A percentile compares a stretch with the other conserved stretches of the same genome.
Conservation (phyloP, 2,329 filamentous ascomycete species). For the Delphinella strobiligena region DNA sequence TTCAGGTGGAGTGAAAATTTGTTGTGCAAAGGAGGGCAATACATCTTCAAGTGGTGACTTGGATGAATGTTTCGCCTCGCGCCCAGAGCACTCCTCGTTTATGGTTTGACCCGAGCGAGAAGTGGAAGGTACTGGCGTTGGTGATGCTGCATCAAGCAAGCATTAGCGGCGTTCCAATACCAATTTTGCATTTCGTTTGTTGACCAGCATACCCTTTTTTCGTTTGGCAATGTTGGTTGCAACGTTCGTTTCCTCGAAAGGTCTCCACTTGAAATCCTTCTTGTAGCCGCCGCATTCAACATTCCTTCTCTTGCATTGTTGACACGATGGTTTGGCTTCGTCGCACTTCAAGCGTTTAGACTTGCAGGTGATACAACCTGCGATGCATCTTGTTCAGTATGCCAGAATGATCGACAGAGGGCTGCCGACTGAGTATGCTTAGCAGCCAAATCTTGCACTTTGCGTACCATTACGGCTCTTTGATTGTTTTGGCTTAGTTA, state of each 20-base stretch:
- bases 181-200: no score
- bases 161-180: background rate
- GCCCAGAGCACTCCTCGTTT: conserved; percentile 3
- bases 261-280: conserved; percentile 65
- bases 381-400: conserved; percentile 12
- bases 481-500: conserved; percentile 55
- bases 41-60: background rate
- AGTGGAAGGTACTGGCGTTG: background rate
- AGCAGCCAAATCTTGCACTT: background rate
- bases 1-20: conserved; percentile 3
- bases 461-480: conserved; percentile 61
- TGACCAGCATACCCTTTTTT: conserved; percentile 30
- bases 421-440: background rate
- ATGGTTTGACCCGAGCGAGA: background rate
- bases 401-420: conserved; percentile 6
- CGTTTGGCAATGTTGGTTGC: conserved; percentile 32
- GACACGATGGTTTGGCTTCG: conserved; percentile 56
- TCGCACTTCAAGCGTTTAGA: conserved; percentile 63
- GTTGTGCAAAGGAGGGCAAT: conserved; percentile 6
- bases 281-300: conserved; percentile 60
- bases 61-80: background rate
- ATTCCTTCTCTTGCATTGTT: conserved; percentile 53
- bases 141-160: background rate
- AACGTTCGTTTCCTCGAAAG: conserved; percentile 53
- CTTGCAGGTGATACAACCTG: conserved; percentile 64